These are phyloP conservation scores for Amaranthus palmeri DNA, from an alignment of 148 eudicot species.

Conservation along the genomic window DNA sequence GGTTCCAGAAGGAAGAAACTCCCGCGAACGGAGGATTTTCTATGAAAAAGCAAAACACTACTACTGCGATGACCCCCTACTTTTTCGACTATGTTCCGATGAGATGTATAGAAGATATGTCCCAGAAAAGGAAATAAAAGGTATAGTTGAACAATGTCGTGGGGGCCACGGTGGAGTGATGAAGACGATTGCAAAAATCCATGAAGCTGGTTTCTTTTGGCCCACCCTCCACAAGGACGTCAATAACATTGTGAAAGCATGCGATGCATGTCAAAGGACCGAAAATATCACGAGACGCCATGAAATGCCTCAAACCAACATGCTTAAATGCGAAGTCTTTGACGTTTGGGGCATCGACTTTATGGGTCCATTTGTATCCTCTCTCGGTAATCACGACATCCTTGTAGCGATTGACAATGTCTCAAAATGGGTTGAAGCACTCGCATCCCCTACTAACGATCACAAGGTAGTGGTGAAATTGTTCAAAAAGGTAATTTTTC, in stretches of 20 bases:
- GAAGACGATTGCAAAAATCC: neutral
- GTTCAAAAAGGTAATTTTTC: neutral
- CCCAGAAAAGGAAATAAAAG: neutral
- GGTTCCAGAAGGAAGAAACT: no score
- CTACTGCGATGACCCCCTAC: no score
- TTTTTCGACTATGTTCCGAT: no score
- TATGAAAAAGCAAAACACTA: no score
- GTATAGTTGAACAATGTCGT: neutral
- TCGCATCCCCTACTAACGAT: neutral
- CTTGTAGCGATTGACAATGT: no score
- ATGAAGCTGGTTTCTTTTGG: neutral
- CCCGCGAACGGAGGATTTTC: no score
- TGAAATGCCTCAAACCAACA: neutral
- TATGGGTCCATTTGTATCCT: no score
- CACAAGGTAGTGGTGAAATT: neutral
- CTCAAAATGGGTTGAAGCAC: slow-evolving; percentile 14
- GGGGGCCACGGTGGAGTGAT: neutral
- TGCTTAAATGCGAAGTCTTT: no score
- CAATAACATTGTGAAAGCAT: neutral
- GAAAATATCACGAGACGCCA: neutral
- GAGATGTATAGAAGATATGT: no score
- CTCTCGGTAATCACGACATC: no score
- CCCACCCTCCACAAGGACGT: neutral
- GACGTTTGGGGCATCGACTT: no score
- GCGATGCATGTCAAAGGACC: neutral